phyloP scores from a whole-genome alignment of 257 asterid species.

The Nicotiana tomentosiformis region DNA sequence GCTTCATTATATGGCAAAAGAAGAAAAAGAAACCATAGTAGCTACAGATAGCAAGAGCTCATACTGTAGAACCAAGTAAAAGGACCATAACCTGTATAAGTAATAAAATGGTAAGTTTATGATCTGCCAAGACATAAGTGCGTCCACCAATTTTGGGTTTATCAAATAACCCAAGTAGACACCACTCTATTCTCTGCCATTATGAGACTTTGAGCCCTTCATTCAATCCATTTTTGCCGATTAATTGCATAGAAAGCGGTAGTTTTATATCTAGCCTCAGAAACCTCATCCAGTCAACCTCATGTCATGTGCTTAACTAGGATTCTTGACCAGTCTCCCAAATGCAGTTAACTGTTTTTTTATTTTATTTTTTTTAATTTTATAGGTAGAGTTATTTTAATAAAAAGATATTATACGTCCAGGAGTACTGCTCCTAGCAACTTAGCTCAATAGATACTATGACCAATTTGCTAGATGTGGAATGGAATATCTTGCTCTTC shows the following conservation, averaged over 20 bases:
- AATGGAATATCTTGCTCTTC: not conserved
- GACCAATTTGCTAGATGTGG: not conserved
- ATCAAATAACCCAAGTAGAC: not conserved
- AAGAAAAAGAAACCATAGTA: not conserved
- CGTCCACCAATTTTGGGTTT: not conserved
- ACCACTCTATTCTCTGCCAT: not conserved
- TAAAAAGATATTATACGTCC: not conserved
- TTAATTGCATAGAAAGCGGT: not conserved
- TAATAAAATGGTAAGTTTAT: not conserved
- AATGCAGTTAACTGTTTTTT: not conserved
- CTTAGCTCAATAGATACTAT: not conserved
- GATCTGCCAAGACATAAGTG: not conserved
- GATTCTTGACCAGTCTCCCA: not conserved
- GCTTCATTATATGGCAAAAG: not conserved
- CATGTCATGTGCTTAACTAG: not conserved
- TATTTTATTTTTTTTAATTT: too few species aligned
- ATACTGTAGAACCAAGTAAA: not conserved
- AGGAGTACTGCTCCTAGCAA: not conserved
- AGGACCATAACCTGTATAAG: not conserved
- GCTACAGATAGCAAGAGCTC: not conserved
- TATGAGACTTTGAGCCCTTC: not conserved
- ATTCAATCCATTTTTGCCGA: not conserved
- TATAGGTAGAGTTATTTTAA: too few species aligned
- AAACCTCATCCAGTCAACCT: not conserved
- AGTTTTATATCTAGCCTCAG: not conserved